Conservation (phyloP, 345 rosid species). For the Geranium rotundifolium region DNA sequence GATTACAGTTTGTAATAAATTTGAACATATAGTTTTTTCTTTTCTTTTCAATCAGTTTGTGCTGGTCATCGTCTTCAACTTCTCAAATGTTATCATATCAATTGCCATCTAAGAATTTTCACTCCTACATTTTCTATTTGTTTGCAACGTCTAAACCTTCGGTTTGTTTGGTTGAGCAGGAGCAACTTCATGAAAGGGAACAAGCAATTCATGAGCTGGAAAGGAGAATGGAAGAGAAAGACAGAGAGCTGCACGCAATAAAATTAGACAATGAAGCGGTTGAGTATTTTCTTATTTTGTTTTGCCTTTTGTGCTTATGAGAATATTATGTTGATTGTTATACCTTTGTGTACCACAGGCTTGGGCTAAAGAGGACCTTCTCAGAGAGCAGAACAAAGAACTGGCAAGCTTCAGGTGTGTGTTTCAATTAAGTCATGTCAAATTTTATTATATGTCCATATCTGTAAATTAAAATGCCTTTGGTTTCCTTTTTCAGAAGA, state of each 20-base stretch:
- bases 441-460: no score
- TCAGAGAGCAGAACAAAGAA: constrained; percentile 87
- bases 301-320: background rate
- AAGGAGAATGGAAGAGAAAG: constrained; percentile 78
- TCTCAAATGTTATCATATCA: no score
- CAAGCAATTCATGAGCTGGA: constrained; percentile 52
- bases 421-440: background rate
- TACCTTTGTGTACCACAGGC: constrained; percentile 27
- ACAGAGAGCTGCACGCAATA: constrained; percentile 72
- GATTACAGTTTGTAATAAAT: background rate
- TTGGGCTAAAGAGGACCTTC: constrained; percentile 95
- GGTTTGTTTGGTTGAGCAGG: constrained; percentile 32
- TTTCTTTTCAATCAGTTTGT: no score
- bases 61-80: no score
- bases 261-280: constrained; percentile 89
- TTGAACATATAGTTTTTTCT: no score
- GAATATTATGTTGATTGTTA: background rate
- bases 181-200: constrained; percentile 62
- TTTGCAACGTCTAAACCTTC: constrained; percentile 1
- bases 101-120: no score
- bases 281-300: constrained; percentile 13
- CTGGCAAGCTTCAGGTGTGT: constrained; percentile 66
- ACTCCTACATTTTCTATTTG: background rate
- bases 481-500: constrained; percentile 44
- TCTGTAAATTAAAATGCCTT: background rate